These are phyloP conservation scores for Uronychia setigera DNA, from an alignment of 73 alveolate genomes.

Conservation along the genomic window DNA sequence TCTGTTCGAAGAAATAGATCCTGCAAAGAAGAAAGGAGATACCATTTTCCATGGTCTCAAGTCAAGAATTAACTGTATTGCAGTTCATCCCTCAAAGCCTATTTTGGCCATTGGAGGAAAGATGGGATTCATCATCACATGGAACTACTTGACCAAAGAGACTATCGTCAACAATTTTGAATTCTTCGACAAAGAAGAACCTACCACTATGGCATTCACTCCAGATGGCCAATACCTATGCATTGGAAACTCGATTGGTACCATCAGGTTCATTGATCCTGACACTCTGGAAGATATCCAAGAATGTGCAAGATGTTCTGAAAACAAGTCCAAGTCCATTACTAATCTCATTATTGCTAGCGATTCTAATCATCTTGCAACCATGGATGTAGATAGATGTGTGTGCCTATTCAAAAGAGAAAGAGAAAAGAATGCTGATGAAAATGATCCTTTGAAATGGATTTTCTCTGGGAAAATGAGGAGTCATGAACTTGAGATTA, in stretches of 20 bases:
- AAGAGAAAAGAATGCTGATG: slow-evolving; percentile 61
- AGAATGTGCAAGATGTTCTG: slow-evolving; percentile 22
- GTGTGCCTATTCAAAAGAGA: slow-evolving; percentile 72
- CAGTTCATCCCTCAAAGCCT: slow-evolving; percentile 94
- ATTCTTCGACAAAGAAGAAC: slow-evolving; percentile 75
- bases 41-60: slow-evolving; percentile 90
- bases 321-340: slow-evolving; percentile 32
- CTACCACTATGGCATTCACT: slow-evolving; percentile 91
- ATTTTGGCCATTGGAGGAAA: slow-evolving; percentile 93
- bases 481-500: slow-evolving; percentile 78
- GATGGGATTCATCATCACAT: slow-evolving; percentile 67
- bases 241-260: slow-evolving; percentile 54
- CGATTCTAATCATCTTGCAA: slow-evolving; percentile 77
- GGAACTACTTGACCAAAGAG: slow-evolving; percentile 80
- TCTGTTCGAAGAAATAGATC: slow-evolving; percentile 88
- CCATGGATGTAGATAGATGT: slow-evolving; percentile 77
- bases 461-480: slow-evolving; percentile 76
- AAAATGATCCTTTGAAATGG: slow-evolving; percentile 80
- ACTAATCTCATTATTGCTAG: slow-evolving; percentile 48
- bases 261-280: slow-evolving; percentile 43
- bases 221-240: slow-evolving; percentile 87
- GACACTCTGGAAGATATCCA: slow-evolving; percentile 31
- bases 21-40: slow-evolving; percentile 86
- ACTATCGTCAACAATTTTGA: slow-evolving; percentile 71
- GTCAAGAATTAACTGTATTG: slow-evolving; percentile 91